Evolutionary conservation across 2,329 filamentous ascomycete genomes (phyloP).

Genomic region (Ascochyta clinopodiicola): DNA sequence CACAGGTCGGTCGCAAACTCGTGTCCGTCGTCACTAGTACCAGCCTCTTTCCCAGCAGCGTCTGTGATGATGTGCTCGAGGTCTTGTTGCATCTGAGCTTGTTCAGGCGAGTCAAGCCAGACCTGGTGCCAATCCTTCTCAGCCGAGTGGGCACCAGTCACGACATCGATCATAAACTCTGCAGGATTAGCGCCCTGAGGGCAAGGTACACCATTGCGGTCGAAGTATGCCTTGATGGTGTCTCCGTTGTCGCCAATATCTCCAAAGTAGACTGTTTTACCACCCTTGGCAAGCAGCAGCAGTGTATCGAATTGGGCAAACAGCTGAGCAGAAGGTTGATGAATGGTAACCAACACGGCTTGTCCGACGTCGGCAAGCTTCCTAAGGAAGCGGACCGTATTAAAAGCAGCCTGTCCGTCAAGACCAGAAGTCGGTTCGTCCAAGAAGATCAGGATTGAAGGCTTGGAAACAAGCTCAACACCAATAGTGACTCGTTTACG

Average conservation of each 20-base stretch:
- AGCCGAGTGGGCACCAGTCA: slow-evolving; percentile 43
- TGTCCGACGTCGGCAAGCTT: slow-evolving; percentile 76
- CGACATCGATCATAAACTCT: slow-evolving; percentile 83
- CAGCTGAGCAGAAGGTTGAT: slow-evolving; percentile 80
- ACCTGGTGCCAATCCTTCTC: slow-evolving; percentile 47
- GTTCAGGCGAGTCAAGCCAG: slow-evolving; percentile 47
- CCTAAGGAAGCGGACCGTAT: slow-evolving; percentile 73
- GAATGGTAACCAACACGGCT: slow-evolving; percentile 84
- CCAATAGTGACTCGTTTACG: slow-evolving; percentile 58
- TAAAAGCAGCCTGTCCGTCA: slow-evolving; percentile 71
- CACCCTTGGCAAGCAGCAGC: slow-evolving; percentile 75
- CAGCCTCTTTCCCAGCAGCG: slow-evolving; percentile 46
- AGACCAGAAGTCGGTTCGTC: slow-evolving; percentile 78
- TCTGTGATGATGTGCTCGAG: slow-evolving; percentile 48
- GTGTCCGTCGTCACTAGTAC: slow-evolving; percentile 49
- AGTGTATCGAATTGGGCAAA: slow-evolving; percentile 85
- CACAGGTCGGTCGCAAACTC: slow-evolving; percentile 40
- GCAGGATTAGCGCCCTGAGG: slow-evolving; percentile 58
- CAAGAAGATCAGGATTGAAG: slow-evolving; percentile 73
- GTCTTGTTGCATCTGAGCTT: slow-evolving; percentile 43
- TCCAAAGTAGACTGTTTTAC: slow-evolving; percentile 80
- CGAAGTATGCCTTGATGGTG: slow-evolving; percentile 65
- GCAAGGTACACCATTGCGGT: slow-evolving; percentile 61
- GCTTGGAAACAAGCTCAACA: slow-evolving; percentile 65
- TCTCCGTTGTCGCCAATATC: slow-evolving; percentile 75